These are phyloP conservation scores for Lathyrus tuberosus DNA, from an alignment of 306 rosid species.

Conservation along the genomic window DNA sequence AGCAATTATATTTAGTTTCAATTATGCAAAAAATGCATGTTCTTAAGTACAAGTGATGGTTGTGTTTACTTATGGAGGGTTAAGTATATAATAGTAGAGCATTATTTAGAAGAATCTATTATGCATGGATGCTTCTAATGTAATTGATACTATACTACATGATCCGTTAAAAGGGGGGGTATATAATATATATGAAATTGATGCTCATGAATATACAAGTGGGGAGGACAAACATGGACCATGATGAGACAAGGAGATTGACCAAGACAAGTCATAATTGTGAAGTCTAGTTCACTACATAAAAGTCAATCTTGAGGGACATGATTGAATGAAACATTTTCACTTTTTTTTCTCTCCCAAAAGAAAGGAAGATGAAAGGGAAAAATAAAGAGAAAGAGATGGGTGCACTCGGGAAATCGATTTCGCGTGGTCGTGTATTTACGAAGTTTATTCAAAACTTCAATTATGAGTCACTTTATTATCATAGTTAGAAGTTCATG, in stretches of 20 bases:
- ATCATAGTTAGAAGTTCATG: too few species aligned
- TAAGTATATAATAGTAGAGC: conserved; percentile 15
- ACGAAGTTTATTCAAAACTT: too few species aligned
- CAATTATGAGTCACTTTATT: too few species aligned
- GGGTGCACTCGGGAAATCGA: background rate
- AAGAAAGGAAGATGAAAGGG: conserved; percentile 34
- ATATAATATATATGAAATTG: conserved; percentile 3
- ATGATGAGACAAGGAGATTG: conserved; percentile 5
- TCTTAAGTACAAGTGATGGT: background rate
- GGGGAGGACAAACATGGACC: conserved; percentile 39
- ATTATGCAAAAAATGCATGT: background rate
- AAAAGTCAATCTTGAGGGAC: conserved; percentile 42
- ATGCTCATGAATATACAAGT: conserved; percentile 8
- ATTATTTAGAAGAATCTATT: conserved; percentile 7
- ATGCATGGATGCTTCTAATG: conserved; percentile 43
- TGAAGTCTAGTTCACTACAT: background rate
- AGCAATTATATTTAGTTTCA: conserved; percentile 15
- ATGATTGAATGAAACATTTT: background rate
- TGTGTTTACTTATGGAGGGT: background rate
- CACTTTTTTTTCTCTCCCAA: conserved; percentile 39
- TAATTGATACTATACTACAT: conserved; percentile 24
- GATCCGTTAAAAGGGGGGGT: conserved; percentile 36
- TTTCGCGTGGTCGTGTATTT: background rate
- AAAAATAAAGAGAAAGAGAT: background rate
- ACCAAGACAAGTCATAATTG: conserved; percentile 20